Percentiles rank a stretch among this genome's conserved stretches.
Evolutionary conservation across 2,329 filamentous ascomycete species (phyloP).

Genomic region (Pseudocercospora fuligena): DNA sequence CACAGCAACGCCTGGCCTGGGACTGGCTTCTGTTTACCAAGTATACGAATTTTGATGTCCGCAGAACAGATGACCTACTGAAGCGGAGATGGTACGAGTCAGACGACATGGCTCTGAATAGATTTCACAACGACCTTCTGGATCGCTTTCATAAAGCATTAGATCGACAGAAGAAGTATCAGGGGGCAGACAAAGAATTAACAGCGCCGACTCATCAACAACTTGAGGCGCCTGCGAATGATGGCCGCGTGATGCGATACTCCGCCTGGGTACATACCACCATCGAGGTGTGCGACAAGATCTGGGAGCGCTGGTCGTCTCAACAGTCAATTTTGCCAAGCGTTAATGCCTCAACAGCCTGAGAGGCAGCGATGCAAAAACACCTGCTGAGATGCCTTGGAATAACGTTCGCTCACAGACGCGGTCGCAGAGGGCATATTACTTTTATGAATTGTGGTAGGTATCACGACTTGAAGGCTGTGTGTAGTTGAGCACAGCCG

Average conservation of each 20-base stretch:
- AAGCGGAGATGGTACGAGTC: conserved; percentile 17
- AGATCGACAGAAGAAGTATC: neutral
- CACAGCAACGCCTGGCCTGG: conserved; percentile 8
- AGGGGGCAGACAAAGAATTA: neutral
- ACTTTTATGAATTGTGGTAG: too few species aligned
- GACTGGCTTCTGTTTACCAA: conserved; percentile 14
- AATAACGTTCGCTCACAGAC: too few species aligned
- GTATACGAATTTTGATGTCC: conserved; percentile 10
- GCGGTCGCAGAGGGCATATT: too few species aligned
- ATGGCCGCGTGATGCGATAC: conserved; percentile 2
- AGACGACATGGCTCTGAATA: conserved; percentile 8
- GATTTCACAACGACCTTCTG: conserved; percentile 13
- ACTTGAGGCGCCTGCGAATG: conserved; percentile 4
- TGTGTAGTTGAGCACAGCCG: neutral
- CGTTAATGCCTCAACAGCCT: too few species aligned
- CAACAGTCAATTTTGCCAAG: too few species aligned
- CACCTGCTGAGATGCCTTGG: too few species aligned
- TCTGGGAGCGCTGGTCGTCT: neutral
- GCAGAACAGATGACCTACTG: neutral
- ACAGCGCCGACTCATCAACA: neutral
- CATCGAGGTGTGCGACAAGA: neutral
- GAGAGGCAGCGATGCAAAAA: too few species aligned
- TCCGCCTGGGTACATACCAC: neutral
- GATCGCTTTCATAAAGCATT: conserved; percentile 3
- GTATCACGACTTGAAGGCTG: neutral